These are phyloP conservation scores for Oryza coarctata DNA, from an alignment of 176 grass and related monocot genomes.

Conservation along the genomic window DNA sequence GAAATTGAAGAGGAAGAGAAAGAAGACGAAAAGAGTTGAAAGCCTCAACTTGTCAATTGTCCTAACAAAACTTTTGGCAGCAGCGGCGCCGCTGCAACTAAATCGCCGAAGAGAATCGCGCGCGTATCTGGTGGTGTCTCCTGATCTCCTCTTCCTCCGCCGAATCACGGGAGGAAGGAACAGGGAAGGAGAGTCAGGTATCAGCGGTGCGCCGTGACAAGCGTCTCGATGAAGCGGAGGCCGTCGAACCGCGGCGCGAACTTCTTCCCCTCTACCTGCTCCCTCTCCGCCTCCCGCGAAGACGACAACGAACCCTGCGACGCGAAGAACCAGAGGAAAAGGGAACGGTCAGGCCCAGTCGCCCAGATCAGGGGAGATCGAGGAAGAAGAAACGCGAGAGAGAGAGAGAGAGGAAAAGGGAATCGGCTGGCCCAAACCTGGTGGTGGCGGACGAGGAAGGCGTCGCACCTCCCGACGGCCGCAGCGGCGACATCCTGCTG, in stretches of 20 bases:
- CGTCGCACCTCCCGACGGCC: constrained; percentile 41
- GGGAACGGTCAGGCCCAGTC: background rate
- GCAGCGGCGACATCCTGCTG: background rate
- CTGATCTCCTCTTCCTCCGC: background rate
- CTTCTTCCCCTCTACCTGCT: background rate
- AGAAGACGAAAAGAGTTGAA: background rate
- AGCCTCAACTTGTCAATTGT: background rate
- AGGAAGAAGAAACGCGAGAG: background rate
- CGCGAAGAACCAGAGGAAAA: background rate
- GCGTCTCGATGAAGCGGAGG: constrained; percentile 58
- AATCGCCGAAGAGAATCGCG: constrained; percentile 19
- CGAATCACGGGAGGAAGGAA: background rate
- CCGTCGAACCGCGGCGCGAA: constrained; percentile 59
- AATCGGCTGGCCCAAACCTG: background rate
- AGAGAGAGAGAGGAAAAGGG: too few relatives aligned
- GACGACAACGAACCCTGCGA: constrained; percentile 16
- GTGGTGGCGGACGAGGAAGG: constrained; percentile 20
- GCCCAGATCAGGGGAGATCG: background rate
- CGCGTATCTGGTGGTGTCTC: background rate
- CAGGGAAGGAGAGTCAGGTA: background rate
- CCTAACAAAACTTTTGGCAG: constrained; percentile 45
- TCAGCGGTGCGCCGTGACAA: constrained; percentile 57
- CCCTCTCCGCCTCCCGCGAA: background rate
- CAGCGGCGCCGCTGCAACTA: background rate
- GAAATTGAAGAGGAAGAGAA: background rate